These are phyloP conservation scores for Microcyclosporella mali DNA, from an alignment of 2,329 filamentous ascomycete species.

Conservation along the genomic window DNA sequence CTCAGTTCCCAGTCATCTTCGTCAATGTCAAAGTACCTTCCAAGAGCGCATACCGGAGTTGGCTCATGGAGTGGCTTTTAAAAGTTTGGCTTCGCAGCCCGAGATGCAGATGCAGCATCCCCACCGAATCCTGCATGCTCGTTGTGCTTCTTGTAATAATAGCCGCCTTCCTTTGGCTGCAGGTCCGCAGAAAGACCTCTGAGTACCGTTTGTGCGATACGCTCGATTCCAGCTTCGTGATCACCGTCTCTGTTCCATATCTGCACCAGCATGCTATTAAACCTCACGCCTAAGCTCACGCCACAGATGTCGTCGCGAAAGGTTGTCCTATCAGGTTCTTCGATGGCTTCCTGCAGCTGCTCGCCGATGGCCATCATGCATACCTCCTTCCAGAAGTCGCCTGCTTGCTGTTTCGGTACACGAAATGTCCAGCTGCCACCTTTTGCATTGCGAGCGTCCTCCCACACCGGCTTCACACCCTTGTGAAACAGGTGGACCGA, in stretches of 20 bases:
- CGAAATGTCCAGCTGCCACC: slow-evolving; percentile 93
- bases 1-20: too few relatives aligned
- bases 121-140: slow-evolving; percentile 66
- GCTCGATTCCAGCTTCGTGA: slow-evolving; percentile 71
- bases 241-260: slow-evolving; percentile 89
- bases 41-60: too few relatives aligned
- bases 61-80: too few relatives aligned
- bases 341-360: slow-evolving; percentile 66
- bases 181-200: slow-evolving; percentile 67
- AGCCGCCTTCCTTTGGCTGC: slow-evolving; percentile 55
- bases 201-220: slow-evolving; percentile 65
- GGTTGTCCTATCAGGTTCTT: slow-evolving; percentile 44
- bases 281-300: slow-evolving; percentile 77
- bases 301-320: slow-evolving; percentile 79
- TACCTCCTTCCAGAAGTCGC: slow-evolving; percentile 74
- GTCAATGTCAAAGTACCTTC: too few relatives aligned
- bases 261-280: slow-evolving; percentile 81
- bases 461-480: slow-evolving; percentile 75
- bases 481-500: slow-evolving; percentile 72
- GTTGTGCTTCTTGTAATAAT: slow-evolving; percentile 78
- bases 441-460: slow-evolving; percentile 76
- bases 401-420: slow-evolving; percentile 65
- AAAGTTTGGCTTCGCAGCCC: too few relatives aligned
- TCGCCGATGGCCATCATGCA: slow-evolving; percentile 79
- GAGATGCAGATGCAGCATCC: not conserved